Conservation (phyloP, 2,329 filamentous ascomycete genomes). For the Colletotrichum liaoningense region DNA sequence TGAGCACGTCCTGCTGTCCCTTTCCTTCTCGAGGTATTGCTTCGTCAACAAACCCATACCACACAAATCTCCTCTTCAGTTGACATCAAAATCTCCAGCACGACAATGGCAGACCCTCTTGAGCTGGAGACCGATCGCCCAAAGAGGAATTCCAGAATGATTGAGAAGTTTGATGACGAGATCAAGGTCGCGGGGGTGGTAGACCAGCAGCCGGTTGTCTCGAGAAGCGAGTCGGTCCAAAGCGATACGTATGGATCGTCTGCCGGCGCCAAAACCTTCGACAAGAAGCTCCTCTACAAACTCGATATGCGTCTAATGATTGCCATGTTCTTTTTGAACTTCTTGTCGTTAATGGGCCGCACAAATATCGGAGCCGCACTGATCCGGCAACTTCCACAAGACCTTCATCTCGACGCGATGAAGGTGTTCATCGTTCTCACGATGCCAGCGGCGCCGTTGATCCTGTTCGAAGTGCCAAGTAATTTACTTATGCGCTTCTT, state of each 20-base stretch:
- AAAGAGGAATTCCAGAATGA: conserved; percentile 7
- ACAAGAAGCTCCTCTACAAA: conserved; percentile 43
- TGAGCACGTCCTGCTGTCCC: not conserved
- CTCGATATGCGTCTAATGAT: conserved; percentile 40
- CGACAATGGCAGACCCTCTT: not conserved
- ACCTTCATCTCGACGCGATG: conserved; percentile 39
- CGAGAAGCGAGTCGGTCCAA: not conserved
- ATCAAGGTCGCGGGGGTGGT: not conserved
- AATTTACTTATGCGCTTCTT: conserved; percentile 38
- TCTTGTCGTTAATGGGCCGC: conserved; percentile 41
- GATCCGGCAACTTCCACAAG: conserved; percentile 40
- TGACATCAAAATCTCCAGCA: not conserved
- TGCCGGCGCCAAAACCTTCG: not conserved
- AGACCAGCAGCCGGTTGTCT: not conserved
- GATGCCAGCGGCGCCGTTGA: conserved; percentile 35
- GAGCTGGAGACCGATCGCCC: not conserved
- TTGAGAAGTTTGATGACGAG: not conserved
- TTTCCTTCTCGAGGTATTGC: not conserved
- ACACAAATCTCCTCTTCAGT: no score
- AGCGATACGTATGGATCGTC: not conserved
- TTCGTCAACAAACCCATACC: not conserved
- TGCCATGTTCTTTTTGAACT: conserved; percentile 44
- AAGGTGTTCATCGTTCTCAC: conserved; percentile 39
- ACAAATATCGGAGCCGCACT: conserved; percentile 42
- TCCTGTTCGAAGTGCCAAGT: conserved; percentile 38